Evolutionary conservation across 2,329 filamentous ascomycete genomes (phyloP).

Genomic region (Cercospora beticola): DNA sequence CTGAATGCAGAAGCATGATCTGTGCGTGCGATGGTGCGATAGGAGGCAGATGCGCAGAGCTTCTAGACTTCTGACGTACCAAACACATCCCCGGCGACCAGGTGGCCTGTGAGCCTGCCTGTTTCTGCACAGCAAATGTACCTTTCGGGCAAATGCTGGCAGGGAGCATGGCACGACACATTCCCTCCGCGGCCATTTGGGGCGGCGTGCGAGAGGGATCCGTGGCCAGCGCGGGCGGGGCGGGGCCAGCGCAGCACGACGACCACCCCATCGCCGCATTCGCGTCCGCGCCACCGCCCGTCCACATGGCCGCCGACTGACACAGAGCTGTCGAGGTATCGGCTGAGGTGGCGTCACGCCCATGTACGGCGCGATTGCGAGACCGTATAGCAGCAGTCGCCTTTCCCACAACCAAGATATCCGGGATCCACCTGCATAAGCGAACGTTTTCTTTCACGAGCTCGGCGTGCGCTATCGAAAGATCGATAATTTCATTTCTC

Average conservation of each 20-base stretch:
- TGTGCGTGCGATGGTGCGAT: conserved; percentile 11
- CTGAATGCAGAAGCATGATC: conserved; percentile 9
- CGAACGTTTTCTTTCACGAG: conserved; percentile 10
- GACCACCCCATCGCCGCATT: not conserved
- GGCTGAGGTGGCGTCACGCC: not conserved
- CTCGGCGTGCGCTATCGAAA: conserved; percentile 13
- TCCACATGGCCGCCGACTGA: not conserved
- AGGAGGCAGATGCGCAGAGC: conserved; percentile 8
- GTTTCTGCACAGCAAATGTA: conserved; percentile 9
- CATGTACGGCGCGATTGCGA: not conserved
- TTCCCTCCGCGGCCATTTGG: not conserved
- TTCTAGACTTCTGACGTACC: conserved; percentile 12
- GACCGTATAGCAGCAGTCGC: not conserved
- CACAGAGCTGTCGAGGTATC: not conserved
- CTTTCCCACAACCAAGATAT: not conserved
- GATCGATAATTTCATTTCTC: conserved; percentile 9
- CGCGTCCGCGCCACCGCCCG: not conserved
- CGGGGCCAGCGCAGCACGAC: not conserved
- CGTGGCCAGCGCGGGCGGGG: not conserved
- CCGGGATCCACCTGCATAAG: conserved; percentile 13
- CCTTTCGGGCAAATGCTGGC: not conserved
- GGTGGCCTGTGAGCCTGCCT: conserved; percentile 9
- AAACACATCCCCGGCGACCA: conserved; percentile 4
- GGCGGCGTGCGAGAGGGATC: not conserved
- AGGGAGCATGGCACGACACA: not conserved